Evolutionary conservation across 805 yeast genomes (phyloP), one percentile per base, ranked within the genome.

Genomic region (Candida morakotiae): DNA sequence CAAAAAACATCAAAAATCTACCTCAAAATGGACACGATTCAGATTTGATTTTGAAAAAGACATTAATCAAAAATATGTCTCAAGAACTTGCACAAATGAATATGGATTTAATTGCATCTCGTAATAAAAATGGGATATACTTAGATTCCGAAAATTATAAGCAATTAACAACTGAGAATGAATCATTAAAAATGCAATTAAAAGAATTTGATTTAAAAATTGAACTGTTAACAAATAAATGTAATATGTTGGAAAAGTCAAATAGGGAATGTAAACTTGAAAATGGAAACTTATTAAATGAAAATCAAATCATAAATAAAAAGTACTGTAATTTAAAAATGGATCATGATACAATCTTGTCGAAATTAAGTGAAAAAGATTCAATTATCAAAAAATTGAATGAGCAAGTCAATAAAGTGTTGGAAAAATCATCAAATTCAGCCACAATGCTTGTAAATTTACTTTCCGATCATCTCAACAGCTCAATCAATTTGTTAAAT

Each of bases 1-100:
- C 96, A 2, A 85, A 87, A 46, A 81, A 78, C 45, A 86, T 88
- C 43, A 77, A 76, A 49, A 87, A 65, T 67, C 72, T 25, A 56
- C 86, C 73, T 49, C 86, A 46, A 44, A 53, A 67, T 8, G 76
- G 76, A 4, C 59, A 56, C 27, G 69, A 62, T 34, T 55, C 55
- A 16, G 68, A 68, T 9, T 36, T 59, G 25, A 53, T 75, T 8
- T 51, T 68, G 74, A 84, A 61, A 70, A 77, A 58, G 48, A 75
- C 53, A 46, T 75, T 49, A 55, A 81, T 50, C 55, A 70, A 50
- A 75, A 82, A 52, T 67, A 71, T 58, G 63, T 74, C 52, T 51
- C 68, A 46, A 74, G 83, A 61, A 69, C 76, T 58, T 71, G 76
- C 60, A 53, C 60, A 74, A 43, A 56, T 82, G 24, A 71, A 78